Evolutionary conservation across 2,329 filamentous ascomycete species (phyloP).

Genomic region (Knufia petricola): DNA sequence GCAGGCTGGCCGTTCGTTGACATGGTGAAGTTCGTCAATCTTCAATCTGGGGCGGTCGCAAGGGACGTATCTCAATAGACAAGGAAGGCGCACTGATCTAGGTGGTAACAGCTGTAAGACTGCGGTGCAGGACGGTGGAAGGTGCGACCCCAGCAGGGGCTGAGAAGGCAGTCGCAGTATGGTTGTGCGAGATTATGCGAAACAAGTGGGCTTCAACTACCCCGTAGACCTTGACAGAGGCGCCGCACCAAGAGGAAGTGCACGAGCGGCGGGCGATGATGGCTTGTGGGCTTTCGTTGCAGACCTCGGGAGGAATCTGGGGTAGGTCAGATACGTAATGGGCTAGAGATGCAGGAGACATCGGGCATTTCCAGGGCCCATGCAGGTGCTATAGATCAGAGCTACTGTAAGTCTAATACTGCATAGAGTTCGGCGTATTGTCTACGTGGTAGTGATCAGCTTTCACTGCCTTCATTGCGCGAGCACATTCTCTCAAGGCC

Average conservation of each 20-base stretch:
- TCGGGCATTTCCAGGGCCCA: neutral
- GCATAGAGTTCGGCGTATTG: too few species aligned
- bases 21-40: slow-evolving; percentile 4
- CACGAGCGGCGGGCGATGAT: neutral
- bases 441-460: too few species aligned
- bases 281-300: neutral
- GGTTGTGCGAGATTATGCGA: neutral
- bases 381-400: too few species aligned
- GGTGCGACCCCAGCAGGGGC: neutral
- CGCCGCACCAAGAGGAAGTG: neutral
- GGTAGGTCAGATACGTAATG: neutral
- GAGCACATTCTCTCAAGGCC: too few species aligned
- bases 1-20: neutral
- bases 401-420: too few species aligned
- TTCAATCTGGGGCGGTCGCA: too few species aligned
- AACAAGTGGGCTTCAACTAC: too few species aligned
- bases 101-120: neutral
- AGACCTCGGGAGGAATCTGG: neutral
- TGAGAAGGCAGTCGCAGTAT: neutral
- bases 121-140: slow-evolving; percentile 6
- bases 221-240: too few species aligned
- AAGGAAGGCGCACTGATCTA: too few species aligned
- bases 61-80: too few species aligned
- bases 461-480: too few species aligned
- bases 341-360: neutral